These are phyloP conservation scores for Globomyces sp. DNA, from an alignment of 371 early-diverging fungal species.

Conservation along the genomic window DNA sequence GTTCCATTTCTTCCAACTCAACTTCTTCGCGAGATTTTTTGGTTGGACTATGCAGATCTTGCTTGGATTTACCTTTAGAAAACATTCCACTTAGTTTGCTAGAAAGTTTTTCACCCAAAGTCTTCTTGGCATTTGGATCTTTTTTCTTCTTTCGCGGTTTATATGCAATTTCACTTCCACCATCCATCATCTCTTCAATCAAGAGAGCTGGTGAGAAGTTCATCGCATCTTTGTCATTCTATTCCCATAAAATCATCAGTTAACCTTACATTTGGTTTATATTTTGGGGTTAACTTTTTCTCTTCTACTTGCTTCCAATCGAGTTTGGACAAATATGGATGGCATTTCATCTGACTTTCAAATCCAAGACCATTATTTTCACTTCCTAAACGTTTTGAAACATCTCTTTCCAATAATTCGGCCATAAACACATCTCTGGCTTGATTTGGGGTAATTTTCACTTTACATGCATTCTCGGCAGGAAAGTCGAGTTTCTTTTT, in stretches of 20 bases:
- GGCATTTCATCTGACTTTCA: conserved; percentile 20
- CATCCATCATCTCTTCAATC: conserved; percentile 12
- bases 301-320: conserved; percentile 26
- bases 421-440: background rate
- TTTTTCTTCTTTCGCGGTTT: conserved; percentile 12
- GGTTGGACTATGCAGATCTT: background rate
- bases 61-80: background rate
- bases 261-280: conserved; percentile 13
- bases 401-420: background rate
- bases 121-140: conserved; percentile 14
- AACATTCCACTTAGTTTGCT: background rate
- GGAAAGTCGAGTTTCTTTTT: background rate
- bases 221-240: conserved; percentile 15
- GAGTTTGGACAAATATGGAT: conserved; percentile 19
- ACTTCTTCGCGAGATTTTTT: conserved; percentile 1
- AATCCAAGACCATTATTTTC: conserved; percentile 5
- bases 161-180: conserved; percentile 3
- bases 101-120: conserved; percentile 6
- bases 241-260: background rate
- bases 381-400: conserved; percentile 8
- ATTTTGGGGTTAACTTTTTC: conserved; percentile 13
- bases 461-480: background rate
- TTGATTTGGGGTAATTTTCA: background rate
- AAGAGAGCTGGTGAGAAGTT: conserved; percentile 4
- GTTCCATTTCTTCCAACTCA: conserved; percentile 12